Conservation (phyloP, 177 flowering plant genomes). For the Vitis hybrid region DNA sequence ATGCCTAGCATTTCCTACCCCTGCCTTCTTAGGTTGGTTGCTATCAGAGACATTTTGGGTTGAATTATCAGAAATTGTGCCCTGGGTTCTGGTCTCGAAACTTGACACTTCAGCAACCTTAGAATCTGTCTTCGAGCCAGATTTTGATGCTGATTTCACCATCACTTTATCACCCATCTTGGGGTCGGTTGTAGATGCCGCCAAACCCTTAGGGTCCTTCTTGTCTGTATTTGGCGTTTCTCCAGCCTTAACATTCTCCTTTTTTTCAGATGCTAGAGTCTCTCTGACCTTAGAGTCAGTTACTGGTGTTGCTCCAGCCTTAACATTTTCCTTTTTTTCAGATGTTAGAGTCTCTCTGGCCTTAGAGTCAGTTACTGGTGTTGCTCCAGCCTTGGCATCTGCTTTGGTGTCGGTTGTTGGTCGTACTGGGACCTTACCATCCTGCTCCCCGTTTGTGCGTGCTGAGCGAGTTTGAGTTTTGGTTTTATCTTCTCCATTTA, state of each 20-base stretch:
- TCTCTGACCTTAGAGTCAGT: constrained; percentile 32
- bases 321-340: constrained; percentile 32
- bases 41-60: constrained; percentile 17
- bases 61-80: constrained; percentile 23
- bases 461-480: constrained; percentile 52
- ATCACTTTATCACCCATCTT: constrained; percentile 20
- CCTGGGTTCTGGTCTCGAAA: constrained; percentile 21
- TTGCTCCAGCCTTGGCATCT: too few relatives aligned
- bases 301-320: constrained; percentile 20
- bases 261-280: constrained; percentile 12
- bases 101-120: constrained; percentile 11
- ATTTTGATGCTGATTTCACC: constrained; percentile 15
- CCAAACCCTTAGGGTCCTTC: constrained; percentile 12
- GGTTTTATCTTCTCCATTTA: constrained; percentile 71
- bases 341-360: constrained; percentile 17
- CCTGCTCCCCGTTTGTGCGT: constrained; percentile 50
- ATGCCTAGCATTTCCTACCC: constrained; percentile 23
- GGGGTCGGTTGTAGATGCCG: constrained; percentile 13
- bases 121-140: constrained; percentile 19
- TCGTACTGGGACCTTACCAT: constrained; percentile 27
- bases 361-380: constrained; percentile 20
- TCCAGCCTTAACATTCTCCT: constrained; percentile 25
- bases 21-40: constrained; percentile 37
- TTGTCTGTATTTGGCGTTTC: constrained; percentile 23
- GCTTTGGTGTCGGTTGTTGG: constrained; percentile 14